phyloP scores from a whole-genome alignment of 2,329 filamentous ascomycete species.

The Lachnellula arida region DNA sequence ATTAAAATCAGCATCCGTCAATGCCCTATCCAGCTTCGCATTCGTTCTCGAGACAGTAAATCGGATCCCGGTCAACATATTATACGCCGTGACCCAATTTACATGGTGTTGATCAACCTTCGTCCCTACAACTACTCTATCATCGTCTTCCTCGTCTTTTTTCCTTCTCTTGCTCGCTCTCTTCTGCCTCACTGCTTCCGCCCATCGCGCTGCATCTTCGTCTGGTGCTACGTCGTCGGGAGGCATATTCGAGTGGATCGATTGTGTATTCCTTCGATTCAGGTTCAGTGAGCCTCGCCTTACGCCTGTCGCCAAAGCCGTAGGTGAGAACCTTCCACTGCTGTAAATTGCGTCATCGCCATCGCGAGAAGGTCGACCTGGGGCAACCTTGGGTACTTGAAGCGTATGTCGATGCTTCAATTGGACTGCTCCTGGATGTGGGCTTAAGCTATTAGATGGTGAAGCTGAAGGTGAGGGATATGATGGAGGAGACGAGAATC shows the following conservation, averaged over 20 bases:
- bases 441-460: slow-evolving; percentile 29
- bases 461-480: slow-evolving; percentile 47
- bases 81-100: slow-evolving; percentile 97
- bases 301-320: slow-evolving; percentile 45
- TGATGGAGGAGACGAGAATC: slow-evolving; percentile 61
- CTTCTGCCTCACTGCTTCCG: slow-evolving; percentile 88
- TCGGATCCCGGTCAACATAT: slow-evolving; percentile 98
- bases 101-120: slow-evolving; percentile 97
- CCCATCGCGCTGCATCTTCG: slow-evolving; percentile 87
- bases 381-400: slow-evolving; percentile 69
- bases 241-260: slow-evolving; percentile 77
- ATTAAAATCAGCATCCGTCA: slow-evolving; percentile 89
- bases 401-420: slow-evolving; percentile 82
- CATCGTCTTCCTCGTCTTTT: slow-evolving; percentile 85
- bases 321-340: slow-evolving; percentile 78
- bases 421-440: slow-evolving; percentile 49
- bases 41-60: slow-evolving; percentile 96
- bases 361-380: slow-evolving; percentile 69
- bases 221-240: slow-evolving; percentile 81
- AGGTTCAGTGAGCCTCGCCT: slow-evolving; percentile 81
- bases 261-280: slow-evolving; percentile 74
- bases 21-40: slow-evolving; percentile 86
- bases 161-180: slow-evolving; percentile 79
- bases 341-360: slow-evolving; percentile 62
- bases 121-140: slow-evolving; percentile 89